These are phyloP conservation scores for Pouteria campechiana DNA, from an alignment of 179 eudicot species.

Conservation along the genomic window DNA sequence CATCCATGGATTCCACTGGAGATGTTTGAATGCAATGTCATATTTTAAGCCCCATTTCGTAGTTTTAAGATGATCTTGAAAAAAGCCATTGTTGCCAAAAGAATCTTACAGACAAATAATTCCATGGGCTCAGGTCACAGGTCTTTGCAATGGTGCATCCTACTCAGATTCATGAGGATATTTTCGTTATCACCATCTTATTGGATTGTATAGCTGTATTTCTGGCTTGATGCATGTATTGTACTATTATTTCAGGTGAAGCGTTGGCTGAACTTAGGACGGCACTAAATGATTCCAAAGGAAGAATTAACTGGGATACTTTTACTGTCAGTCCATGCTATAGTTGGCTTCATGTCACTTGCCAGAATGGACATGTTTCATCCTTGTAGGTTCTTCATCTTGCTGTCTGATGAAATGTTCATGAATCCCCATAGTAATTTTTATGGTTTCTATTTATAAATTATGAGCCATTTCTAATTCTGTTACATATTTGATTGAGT, in stretches of 20 bases:
- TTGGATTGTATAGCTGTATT: too few relatives aligned
- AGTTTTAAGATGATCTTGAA: too few relatives aligned
- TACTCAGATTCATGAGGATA: too few relatives aligned
- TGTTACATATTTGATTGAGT: neutral
- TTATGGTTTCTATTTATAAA: neutral
- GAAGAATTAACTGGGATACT: conserved; percentile 57
- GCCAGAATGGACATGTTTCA: conserved; percentile 59
- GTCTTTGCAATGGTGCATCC: too few relatives aligned
- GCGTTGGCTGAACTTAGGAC: conserved; percentile 46
- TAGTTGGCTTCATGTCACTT: conserved; percentile 85
- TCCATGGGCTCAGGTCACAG: too few relatives aligned
- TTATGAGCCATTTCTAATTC: neutral
- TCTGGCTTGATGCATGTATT: too few relatives aligned
- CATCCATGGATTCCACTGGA: too few relatives aligned
- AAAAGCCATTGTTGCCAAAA: too few relatives aligned
- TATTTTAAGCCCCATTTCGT: too few relatives aligned
- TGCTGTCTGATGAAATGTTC: neutral
- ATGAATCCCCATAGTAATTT: neutral
- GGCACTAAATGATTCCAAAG: conserved; percentile 52
- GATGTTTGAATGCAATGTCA: too few relatives aligned
- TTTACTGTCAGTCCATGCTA: conserved; percentile 72
- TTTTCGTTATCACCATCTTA: too few relatives aligned
- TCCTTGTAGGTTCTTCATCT: conserved; percentile 44
- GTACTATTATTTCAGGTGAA: conserved; percentile 45
- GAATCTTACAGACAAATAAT: too few relatives aligned